Evolutionary conservation across 1,284 basidiomycete species (phyloP).

Genomic region (Moesziomyces antarcticus): DNA sequence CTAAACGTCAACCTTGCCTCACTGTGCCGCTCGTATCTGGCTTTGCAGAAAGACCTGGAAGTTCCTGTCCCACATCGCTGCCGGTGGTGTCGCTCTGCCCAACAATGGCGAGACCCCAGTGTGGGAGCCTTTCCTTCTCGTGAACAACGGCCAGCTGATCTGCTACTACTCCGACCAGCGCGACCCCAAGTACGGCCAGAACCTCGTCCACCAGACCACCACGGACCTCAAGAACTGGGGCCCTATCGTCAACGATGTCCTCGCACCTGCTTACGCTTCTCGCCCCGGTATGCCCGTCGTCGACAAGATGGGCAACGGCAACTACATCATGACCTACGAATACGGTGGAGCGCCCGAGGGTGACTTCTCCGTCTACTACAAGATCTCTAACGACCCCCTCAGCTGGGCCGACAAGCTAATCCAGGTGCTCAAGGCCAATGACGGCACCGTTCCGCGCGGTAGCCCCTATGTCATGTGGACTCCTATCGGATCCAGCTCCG

Average conservation of each 20-base stretch:
- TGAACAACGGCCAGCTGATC: slow-evolving; percentile 66
- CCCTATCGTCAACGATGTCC: slow-evolving; percentile 65
- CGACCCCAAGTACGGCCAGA: slow-evolving; percentile 67
- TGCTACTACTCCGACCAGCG: slow-evolving; percentile 69
- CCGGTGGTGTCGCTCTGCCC: slow-evolving; percentile 54
- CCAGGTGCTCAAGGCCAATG: slow-evolving; percentile 42
- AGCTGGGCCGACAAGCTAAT: slow-evolving; percentile 31
- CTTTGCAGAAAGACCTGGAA: slow-evolving; percentile 56
- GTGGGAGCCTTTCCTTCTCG: slow-evolving; percentile 68
- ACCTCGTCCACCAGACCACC: slow-evolving; percentile 67
- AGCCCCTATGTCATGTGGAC: slow-evolving; percentile 67
- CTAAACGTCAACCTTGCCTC: neutral
- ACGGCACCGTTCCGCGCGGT: slow-evolving; percentile 59
- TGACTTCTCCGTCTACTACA: slow-evolving; percentile 36
- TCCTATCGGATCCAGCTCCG: slow-evolving; percentile 53
- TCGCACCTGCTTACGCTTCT: slow-evolving; percentile 55
- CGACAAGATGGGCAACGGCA: slow-evolving; percentile 63
- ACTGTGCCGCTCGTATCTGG: neutral
- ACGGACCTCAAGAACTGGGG: slow-evolving; percentile 67
- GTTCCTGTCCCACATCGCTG: slow-evolving; percentile 62
- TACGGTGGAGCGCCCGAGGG: slow-evolving; percentile 57
- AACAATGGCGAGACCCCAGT: slow-evolving; percentile 64
- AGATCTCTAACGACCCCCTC: slow-evolving; percentile 32
- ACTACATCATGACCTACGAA: slow-evolving; percentile 68
- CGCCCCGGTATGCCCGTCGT: slow-evolving; percentile 69